Evolutionary conservation across 441 rosid genomes (phyloP), one percentile per base, ranked within the genome.

Genomic region (Mallotus japonicus): DNA sequence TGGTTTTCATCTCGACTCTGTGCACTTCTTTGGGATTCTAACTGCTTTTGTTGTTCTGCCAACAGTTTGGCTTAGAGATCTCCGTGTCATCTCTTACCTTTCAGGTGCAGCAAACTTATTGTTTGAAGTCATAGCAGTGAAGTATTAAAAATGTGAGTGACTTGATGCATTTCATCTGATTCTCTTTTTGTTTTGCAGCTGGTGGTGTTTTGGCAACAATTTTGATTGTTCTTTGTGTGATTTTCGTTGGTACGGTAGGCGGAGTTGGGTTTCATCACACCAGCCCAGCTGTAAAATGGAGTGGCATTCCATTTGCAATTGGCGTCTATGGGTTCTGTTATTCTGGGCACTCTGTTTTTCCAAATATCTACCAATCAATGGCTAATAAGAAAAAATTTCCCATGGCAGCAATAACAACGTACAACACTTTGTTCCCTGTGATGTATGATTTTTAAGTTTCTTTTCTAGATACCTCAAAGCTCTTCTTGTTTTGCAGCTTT

Each of bases 361-460:
- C 99, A 32, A 94, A 94, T 71, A 90, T 94, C 72, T 92, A 94
- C 77, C 98, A 94, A 54, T 90, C 97, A 46, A 94, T 92, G 99
- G 97, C 97, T 68, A 92, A 92, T 77, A 94, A 94, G 84, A 82
- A 82, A 65, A 74, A 92, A 69, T 94, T 86, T 79, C 85, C 76
- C 75, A 86, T 78, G 70, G 94, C 99, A 20, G 65, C 87, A 69
- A 71, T 83, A 73, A 69, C 74, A 53, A 81, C 90, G 97, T 92
- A 87, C 44, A 53, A 42, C 70, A 32, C 42, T 70, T 62, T 59
- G 11, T 67, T 49, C 61, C 24, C 20, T 3, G 11, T 44, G 17
- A 13, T 63, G 47, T 24, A 49, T 53, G 13, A 20, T 62, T 67
- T 72, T 13, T 51, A 6, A 5, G 8, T 22, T 62, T 53, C 65